Evolutionary conservation across 768 basidiomycete genomes (phyloP).

Genomic region (Kwoniella newhampshirensis): DNA sequence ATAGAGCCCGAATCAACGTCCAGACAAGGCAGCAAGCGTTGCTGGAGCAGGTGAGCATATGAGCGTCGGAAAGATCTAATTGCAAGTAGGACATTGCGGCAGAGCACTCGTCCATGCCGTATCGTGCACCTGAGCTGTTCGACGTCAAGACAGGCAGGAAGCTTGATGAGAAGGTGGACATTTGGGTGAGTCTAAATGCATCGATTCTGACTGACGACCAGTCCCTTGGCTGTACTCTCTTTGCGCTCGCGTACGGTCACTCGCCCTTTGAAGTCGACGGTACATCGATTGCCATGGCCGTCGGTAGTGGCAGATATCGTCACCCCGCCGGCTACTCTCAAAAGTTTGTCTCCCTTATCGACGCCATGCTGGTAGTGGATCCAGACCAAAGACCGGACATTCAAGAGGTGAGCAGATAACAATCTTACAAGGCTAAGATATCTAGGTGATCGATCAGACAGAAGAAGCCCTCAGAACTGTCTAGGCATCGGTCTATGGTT

Average conservation of each 20-base stretch:
- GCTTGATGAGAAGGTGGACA: conserved; percentile 92
- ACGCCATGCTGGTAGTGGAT: conserved; percentile 78
- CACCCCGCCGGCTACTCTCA: conserved; percentile 66
- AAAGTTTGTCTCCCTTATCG: conserved; percentile 64
- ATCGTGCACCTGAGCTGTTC: conserved; percentile 94
- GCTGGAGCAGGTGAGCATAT: conserved; percentile 69
- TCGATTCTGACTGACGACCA: conserved; percentile 50
- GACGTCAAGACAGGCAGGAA: conserved; percentile 88
- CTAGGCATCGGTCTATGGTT: conserved; percentile 4
- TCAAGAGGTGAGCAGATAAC: conserved; percentile 53
- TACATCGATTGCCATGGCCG: conserved; percentile 96
- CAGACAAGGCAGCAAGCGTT: conserved; percentile 83
- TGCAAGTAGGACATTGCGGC: conserved; percentile 79
- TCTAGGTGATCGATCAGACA: conserved; percentile 58
- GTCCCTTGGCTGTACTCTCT: conserved; percentile 95
- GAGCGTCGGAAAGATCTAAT: neutral
- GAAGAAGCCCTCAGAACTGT: conserved; percentile 21
- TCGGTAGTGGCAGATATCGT: conserved; percentile 86
- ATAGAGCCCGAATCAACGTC: conserved; percentile 70
- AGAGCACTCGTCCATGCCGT: conserved; percentile 98
- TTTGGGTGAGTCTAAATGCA: conserved; percentile 70
- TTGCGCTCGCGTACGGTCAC: conserved; percentile 88
- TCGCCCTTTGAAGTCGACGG: conserved; percentile 98
- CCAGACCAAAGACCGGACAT: conserved; percentile 82
- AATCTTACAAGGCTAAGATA: neutral